phyloP scores from a whole-genome alignment of 352 stramenopile species.

The Globisporangium barbulae region DNA sequence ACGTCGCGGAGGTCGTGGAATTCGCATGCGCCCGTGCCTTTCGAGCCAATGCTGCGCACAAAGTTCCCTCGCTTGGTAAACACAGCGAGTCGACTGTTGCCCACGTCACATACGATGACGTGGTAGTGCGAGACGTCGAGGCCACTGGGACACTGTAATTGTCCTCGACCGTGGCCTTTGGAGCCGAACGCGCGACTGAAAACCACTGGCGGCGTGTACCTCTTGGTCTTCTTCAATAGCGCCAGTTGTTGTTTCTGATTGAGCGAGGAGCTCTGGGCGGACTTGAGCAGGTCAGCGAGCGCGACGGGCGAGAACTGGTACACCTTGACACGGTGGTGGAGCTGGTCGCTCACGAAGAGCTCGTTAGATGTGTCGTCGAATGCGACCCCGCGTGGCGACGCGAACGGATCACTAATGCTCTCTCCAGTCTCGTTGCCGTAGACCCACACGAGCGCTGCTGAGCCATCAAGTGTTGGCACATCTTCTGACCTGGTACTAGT shows the following conservation, averaged over 20 bases:
- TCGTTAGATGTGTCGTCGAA: conserved; percentile 58
- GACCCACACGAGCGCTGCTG: conserved; percentile 3
- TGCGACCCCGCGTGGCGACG: conserved; percentile 23
- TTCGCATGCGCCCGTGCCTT: conserved; percentile 28
- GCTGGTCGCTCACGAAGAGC: conserved; percentile 56
- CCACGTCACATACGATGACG: conserved; percentile 54
- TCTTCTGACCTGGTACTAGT: not conserved
- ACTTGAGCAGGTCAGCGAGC: conserved; percentile 7
- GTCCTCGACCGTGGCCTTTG: conserved; percentile 25
- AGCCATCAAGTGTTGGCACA: not conserved
- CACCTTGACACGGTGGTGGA: conserved; percentile 48
- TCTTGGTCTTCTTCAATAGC: not conserved
- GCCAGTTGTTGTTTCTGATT: not conserved
- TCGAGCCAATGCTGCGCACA: conserved; percentile 38
- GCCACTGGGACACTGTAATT: conserved; percentile 40
- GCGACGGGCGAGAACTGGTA: conserved; percentile 26
- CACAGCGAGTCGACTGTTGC: conserved; percentile 41
- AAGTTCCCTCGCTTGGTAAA: conserved; percentile 62
- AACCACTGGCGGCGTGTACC: not conserved
- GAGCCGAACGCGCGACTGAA: conserved; percentile 26
- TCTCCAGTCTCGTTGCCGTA: not conserved
- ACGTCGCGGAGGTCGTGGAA: conserved; percentile 56
- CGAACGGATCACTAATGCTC: conserved; percentile 8
- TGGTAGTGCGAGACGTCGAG: conserved; percentile 72
- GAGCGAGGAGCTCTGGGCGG: not conserved